Percentiles rank a stretch among this genome's conserved stretches.
Evolutionary conservation across 2,329 filamentous ascomycete genomes (phyloP).

Genomic region (Fusarium aywerte): DNA sequence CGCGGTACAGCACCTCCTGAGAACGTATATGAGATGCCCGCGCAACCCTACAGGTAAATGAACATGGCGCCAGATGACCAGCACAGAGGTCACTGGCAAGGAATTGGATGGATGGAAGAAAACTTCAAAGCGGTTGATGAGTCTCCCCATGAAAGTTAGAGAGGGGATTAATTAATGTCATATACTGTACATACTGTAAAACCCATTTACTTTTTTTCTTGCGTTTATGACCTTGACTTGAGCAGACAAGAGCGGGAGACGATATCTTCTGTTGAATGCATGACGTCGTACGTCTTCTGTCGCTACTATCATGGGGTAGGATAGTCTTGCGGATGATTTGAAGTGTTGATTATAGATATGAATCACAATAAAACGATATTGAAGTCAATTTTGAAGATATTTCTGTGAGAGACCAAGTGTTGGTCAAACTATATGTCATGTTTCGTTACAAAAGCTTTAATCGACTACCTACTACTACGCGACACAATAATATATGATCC

Average conservation of each 20-base stretch:
- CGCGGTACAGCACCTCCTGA: conserved; percentile 45
- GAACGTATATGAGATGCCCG: conserved; percentile 58
- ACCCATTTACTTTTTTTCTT: conserved; percentile 37
- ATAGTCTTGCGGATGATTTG: conserved; percentile 18
- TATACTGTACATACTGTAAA: conserved; percentile 48
- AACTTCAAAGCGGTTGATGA: conserved; percentile 27
- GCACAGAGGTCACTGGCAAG: background rate
- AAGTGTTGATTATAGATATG: conserved; percentile 18
- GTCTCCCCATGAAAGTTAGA: conserved; percentile 22
- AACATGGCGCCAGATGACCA: background rate
- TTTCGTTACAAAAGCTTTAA: background rate
- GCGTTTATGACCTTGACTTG: conserved; percentile 31
- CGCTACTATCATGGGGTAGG: conserved; percentile 3
- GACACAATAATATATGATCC: background rate
- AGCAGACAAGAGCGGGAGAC: conserved; percentile 30
- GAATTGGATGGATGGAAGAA: conserved; percentile 20
- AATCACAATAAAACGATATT: background rate
- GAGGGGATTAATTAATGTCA: conserved; percentile 46
- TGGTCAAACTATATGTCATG: background rate
- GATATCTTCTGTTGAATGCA: conserved; percentile 19
- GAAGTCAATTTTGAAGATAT: background rate
- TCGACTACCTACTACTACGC: background rate
- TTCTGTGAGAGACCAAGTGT: background rate
- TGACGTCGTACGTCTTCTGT: conserved; percentile 18
- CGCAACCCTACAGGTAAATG: conserved; percentile 52